Evolutionary conservation across 805 yeast genomes (phyloP).

Genomic region (Komagataella pastoris): DNA sequence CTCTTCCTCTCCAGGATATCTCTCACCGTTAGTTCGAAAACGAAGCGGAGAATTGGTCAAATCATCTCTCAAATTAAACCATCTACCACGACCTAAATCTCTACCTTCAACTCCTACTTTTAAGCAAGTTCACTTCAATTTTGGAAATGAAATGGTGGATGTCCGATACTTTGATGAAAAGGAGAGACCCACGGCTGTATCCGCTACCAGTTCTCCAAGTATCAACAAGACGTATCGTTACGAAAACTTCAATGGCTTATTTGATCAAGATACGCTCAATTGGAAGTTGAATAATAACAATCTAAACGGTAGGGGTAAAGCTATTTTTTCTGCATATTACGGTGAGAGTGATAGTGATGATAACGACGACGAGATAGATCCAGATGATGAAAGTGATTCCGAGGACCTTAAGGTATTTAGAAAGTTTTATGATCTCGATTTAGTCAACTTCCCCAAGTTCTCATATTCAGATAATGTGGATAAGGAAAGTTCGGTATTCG

Average conservation of each 20-base stretch:
- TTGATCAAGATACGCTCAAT: not conserved
- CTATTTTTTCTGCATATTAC: constrained; percentile 15
- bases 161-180: constrained; percentile 59
- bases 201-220: constrained; percentile 50
- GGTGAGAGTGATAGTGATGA: constrained; percentile 10
- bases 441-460: constrained; percentile 26
- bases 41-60: constrained; percentile 83
- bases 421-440: constrained; percentile 30
- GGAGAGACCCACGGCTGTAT: constrained; percentile 69
- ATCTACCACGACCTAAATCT: constrained; percentile 17
- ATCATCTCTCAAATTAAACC: constrained; percentile 45
- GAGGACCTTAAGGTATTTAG: not conserved
- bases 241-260: not conserved
- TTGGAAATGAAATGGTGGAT: constrained; percentile 46
- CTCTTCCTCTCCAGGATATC: constrained; percentile 4
- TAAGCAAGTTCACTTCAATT: constrained; percentile 76
- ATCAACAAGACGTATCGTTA: constrained; percentile 4
- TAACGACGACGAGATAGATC: constrained; percentile 6
- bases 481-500: constrained; percentile 32
- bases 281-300: constrained; percentile 4
- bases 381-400: constrained; percentile 9
- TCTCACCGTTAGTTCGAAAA: constrained; percentile 47
- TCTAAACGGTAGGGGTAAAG: constrained; percentile 13
- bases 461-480: constrained; percentile 31
- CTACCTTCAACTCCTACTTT: constrained; percentile 44